Percentiles rank a stretch among this genome's conserved stretches.
phyloP scores from a whole-genome alignment of 1,284 basidiomycete species.

The Cutaneotrichosporon sp. region DNA sequence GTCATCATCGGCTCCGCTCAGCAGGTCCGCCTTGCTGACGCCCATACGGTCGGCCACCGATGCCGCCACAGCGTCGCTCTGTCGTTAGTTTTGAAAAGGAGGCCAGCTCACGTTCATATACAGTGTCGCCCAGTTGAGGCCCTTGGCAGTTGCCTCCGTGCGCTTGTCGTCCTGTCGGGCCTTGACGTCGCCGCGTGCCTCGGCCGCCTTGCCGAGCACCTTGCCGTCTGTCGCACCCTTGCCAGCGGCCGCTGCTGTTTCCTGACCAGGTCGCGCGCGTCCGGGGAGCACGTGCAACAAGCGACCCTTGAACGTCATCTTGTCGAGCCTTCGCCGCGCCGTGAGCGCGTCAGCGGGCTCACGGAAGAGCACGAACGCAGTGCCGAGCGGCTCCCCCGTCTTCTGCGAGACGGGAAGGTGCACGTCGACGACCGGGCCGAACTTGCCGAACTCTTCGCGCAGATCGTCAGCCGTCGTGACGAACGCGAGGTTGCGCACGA shows the following conservation, averaged over 20 bases:
- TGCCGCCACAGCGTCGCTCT: conserved; percentile 85
- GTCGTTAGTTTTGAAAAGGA: conserved; percentile 13
- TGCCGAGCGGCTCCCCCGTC: conserved; percentile 68
- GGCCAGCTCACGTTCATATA: conserved; percentile 85
- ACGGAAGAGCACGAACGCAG: conserved; percentile 76
- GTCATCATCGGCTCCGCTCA: conserved; percentile 61
- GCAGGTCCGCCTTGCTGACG: conserved; percentile 79
- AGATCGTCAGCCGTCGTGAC: conserved; percentile 75
- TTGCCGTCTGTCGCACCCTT: conserved; percentile 40
- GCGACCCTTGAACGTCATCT: conserved; percentile 85
- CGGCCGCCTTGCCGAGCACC: conserved; percentile 53
- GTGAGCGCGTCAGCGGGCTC: conserved; percentile 66
- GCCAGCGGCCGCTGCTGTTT: conserved; percentile 57
- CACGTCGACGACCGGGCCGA: conserved; percentile 73
- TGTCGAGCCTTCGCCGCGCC: conserved; percentile 78
- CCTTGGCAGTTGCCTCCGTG: conserved; percentile 71
- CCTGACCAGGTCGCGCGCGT: conserved; percentile 59
- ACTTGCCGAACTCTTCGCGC: conserved; percentile 64
- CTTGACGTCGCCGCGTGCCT: conserved; percentile 67
- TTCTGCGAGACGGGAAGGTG: conserved; percentile 74
- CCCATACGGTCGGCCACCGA: conserved; percentile 79
- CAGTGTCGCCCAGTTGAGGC: conserved; percentile 93
- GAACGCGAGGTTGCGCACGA: conserved; percentile 88
- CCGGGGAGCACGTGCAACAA: conserved; percentile 84
- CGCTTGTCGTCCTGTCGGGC: conserved; percentile 63